Base-by-base conservation (phyloP, 345 rosid genomes). In the Pistacia integerrima region DNA sequence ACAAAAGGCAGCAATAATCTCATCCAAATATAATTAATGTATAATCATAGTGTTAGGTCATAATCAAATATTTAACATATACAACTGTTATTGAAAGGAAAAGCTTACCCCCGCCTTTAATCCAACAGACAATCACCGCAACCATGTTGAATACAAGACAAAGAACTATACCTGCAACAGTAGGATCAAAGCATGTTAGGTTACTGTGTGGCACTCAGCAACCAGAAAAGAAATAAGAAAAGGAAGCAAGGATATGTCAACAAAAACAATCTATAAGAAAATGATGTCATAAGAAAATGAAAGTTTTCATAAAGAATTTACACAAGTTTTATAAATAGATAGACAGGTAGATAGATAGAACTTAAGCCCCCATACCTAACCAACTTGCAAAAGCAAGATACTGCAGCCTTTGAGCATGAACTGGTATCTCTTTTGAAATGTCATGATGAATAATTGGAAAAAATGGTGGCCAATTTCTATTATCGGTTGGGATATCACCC, bases 361-460 rank as follows among this genome's bases (percentile, higher is more conserved):
- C 67, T 64, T 18, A 74, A 54, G 18, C 57, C 3, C 22, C 69
- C 85, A 74, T 79, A 94, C 99, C 99, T 81, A 97, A 88, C 99
- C 98, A 97, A 87, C 97, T 97, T 48, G 98, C 97, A 55, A 97
- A 97, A 70, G 99, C 99, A 76, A 97, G 86, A 83, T 97, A 97
- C 81, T 97, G 99, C 76, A 92, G 84, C 86, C 88, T 91, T 49
- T 97, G 99, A n/a, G 94, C 97, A 85, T 91, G 92, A 74, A 89
- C 88, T 13, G 98, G 99, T 83, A 92, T 94, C 83, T 97, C 99
- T 51, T 91, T 97, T 35, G 98, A 88, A 71, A 97, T 91, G 80
- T 97, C 99, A 79, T 97, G 99, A 81, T 94, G 99, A 67, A 97
- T 97, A 59, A 97, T 90, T 65, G 99, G 99, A 72, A 91, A 97